Base-by-base conservation (phyloP, 169 alveolate species). In the Cryptosporidium ryanae region DNA sequence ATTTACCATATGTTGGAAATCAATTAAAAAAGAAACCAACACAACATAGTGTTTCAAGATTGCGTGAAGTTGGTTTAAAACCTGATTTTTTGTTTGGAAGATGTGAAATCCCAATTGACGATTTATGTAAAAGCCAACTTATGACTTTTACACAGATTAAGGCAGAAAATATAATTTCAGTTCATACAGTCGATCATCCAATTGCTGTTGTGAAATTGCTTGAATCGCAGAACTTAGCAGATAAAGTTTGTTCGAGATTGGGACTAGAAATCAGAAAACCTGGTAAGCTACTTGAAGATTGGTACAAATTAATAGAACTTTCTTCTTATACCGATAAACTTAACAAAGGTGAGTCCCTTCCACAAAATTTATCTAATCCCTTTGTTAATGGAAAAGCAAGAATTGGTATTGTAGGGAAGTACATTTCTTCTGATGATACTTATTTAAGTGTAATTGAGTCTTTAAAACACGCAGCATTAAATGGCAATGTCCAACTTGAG, bases 351-450 rank as follows among this genome's bases (percentile, higher is more conserved):
- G 87, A 76, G 12, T 12, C 49, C 21, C 25, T 76, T 15, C 59
- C 87, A n/a, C 38, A 18, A n/a, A 23, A 43, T 6, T 3, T 46
- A 18, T 38, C 54, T 2, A 76, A 55, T 32, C 87, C 87, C n/a
- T 76, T 76, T 43, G 43, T 76, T 18, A 76, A 76, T 76, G 87
- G 87, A 3, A 76, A 61, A 7, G 64, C 71, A 0, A 68, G 25
- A 15, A 96, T 96, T 15, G 98, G 97, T 6, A 90, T 97, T 2
- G 98, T 96, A 25, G 99, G 98, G 46, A 96, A 96, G 90, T 96
- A 97, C 84, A 96, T 95, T 55, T 97, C 96, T 21, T 90, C 94
- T n/a, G 91, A 91, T 34, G 99, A 97, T 82, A 91, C 98, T 3
- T 97, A 97, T 82, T 76, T 97, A 29, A 96, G 98, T 4, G 95